Base-by-base conservation (phyloP, 2,329 filamentous ascomycete genomes). In the Calonectria hongkongensis region DNA sequence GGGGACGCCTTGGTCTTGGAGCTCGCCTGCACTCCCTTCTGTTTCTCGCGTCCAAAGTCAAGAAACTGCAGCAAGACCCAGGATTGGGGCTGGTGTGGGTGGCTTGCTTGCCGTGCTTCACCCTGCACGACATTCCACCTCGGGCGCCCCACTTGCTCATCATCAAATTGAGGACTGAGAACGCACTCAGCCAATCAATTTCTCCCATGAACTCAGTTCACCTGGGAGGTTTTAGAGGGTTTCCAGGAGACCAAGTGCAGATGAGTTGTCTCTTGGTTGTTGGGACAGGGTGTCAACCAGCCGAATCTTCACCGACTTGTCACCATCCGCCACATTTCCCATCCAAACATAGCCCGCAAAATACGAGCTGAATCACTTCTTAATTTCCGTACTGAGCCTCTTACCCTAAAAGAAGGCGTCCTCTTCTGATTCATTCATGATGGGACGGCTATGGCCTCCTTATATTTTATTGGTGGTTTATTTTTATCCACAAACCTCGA, bases 81-180 rank as follows among this genome's bases (percentile, higher is more conserved):
- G 47, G 51, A 54, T 54, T 39, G 56, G 64, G 16, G 51, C 58
- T 43, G 58, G 50, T 65, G 65, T 36, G 28, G 21, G 75, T 79
- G 77, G 76, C 76, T 76, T 73, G 70, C 73, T 76, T 74, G 71
- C 71, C 72, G 68, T 77, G 68, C 70, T 51, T 68, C 56, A 65
- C 71, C 75, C 77, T 79, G 78, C 78, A 79, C 76, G 75, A 79
- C 77, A 79, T 79, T 79, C 71, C 75, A 72, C 68, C 68, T 73
- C 68, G 60, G 51, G 60, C 48, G 73, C 77, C 77, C 77, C 77
- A 79, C 77, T 66, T 18, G 67, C 76, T 78, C 77, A 77, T 74
- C 70, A 73, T 70, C 74, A 60, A 45, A 63, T 69, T 70, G 64
- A 73, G 68, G 72, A 75, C 65, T 73, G 58, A 67, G 39, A 70